Conservation (phyloP, 345 rosid genomes). For the Geranium rotundifolium region DNA sequence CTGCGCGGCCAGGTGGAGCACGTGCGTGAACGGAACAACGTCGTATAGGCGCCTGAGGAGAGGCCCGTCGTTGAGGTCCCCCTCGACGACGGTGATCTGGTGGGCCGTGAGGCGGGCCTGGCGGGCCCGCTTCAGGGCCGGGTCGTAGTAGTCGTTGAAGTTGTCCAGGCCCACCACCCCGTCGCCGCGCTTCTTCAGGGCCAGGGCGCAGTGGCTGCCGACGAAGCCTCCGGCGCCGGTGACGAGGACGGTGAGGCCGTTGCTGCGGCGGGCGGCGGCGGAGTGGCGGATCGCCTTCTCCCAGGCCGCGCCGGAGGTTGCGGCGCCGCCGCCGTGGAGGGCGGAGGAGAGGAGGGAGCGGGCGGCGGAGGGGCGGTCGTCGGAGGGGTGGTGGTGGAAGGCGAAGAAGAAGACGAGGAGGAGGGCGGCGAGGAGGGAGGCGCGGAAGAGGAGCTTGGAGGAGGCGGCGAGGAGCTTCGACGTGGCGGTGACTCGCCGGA, state of each 20-base stretch:
- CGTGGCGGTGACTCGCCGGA: constrained; percentile 59
- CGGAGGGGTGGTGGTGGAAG: constrained; percentile 9
- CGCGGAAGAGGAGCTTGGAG: constrained; percentile 77
- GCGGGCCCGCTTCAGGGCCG: constrained; percentile 57
- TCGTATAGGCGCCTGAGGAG: constrained; percentile 49
- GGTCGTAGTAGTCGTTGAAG: constrained; percentile 68
- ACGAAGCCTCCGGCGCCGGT: constrained; percentile 83
- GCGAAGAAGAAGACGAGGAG: constrained; percentile 62
- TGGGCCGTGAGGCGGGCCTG: constrained; percentile 40
- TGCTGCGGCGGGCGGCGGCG: constrained; percentile 2
- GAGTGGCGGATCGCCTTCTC: constrained; percentile 77
- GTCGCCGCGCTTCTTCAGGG: constrained; percentile 65
- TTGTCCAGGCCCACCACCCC: constrained; percentile 75
- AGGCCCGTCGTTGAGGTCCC: constrained; percentile 55
- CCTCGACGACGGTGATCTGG: constrained; percentile 66
- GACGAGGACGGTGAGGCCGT: constrained; percentile 60
- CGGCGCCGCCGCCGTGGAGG: constrained; percentile 24
- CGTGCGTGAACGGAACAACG: constrained; percentile 70
- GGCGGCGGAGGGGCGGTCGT: constrained; percentile 29
- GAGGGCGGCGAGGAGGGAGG: constrained; percentile 68
- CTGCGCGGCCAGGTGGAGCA: constrained; percentile 83
- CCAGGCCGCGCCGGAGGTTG: too few species aligned
- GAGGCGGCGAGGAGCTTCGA: constrained; percentile 70
- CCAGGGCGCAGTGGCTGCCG: constrained; percentile 63
- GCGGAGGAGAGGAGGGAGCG: too few species aligned